These are phyloP conservation scores for Termitomyces sp. DNA, from an alignment of 768 basidiomycete genomes.

Conservation along the genomic window DNA sequence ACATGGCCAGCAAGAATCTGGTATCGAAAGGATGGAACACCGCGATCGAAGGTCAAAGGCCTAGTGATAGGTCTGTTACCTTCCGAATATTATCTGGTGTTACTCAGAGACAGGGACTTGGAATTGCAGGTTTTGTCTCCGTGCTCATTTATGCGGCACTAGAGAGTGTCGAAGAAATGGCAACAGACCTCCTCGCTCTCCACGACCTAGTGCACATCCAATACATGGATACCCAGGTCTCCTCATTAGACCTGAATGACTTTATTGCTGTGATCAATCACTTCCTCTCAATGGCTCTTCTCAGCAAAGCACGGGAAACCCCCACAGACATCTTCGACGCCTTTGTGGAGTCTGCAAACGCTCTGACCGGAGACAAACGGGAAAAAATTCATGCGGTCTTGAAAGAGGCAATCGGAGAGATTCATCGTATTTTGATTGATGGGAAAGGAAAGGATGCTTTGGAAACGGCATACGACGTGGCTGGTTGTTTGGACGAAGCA, in stretches of 20 bases:
- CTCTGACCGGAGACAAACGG: constrained; percentile 9
- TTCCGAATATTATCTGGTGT: neutral
- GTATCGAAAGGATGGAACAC: constrained; percentile 29
- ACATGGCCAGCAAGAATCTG: constrained; percentile 22
- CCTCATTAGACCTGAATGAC: constrained; percentile 20
- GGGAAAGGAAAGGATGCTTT: constrained; percentile 16
- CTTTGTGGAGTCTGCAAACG: neutral
- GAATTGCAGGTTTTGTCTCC: neutral
- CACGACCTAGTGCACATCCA: constrained; percentile 22
- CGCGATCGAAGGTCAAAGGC: constrained; percentile 27
- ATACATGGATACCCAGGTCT: constrained; percentile 20
- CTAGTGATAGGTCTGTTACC: constrained; percentile 23
- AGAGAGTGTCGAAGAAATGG: neutral
- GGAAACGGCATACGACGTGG: constrained; percentile 16
- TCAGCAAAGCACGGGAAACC: neutral
- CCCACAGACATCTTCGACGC: constrained; percentile 10
- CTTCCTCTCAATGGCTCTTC: constrained; percentile 13
- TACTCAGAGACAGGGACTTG: neutral
- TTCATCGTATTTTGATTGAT: constrained; percentile 21
- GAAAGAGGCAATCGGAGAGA: constrained; percentile 19
- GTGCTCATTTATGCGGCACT: neutral
- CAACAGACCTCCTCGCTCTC: neutral
- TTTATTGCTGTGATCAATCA: constrained; percentile 13
- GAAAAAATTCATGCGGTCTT: constrained; percentile 21
- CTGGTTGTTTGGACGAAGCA: constrained; percentile 14